Percentiles rank a stretch among this genome's conserved stretches.
phyloP scores from a whole-genome alignment of 2,329 filamentous ascomycete species.

The Fusarium graminum region DNA sequence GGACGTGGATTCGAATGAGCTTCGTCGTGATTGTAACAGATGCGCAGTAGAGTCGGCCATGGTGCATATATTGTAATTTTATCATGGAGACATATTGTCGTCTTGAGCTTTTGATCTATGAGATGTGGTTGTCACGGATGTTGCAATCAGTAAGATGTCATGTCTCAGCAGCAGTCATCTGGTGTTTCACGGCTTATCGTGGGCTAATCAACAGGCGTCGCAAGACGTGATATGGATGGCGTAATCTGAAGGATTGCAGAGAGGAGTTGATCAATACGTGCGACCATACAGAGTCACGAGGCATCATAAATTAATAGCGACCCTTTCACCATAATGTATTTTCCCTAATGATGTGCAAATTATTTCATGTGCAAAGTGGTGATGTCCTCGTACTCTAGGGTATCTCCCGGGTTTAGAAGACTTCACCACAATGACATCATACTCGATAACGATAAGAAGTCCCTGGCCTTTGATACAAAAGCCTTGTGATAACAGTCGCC shows the following conservation, averaged over 20 bases:
- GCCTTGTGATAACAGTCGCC: too few relatives aligned
- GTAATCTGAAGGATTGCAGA: constrained; percentile 27
- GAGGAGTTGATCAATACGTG: constrained; percentile 7
- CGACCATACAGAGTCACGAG: background rate
- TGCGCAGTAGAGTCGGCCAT: constrained; percentile 24
- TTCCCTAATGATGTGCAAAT: background rate
- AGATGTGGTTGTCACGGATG: background rate
- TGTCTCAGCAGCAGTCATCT: constrained; percentile 8
- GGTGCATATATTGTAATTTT: background rate
- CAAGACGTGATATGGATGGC: constrained; percentile 44
- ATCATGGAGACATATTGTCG: background rate
- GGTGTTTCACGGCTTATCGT: constrained; percentile 23
- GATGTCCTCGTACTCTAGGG: background rate
- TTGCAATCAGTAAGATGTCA: constrained; percentile 1
- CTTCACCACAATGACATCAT: background rate
- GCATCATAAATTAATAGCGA: too few relatives aligned
- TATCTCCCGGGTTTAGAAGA: background rate
- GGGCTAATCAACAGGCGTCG: constrained; percentile 29
- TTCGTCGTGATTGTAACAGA: constrained; percentile 24
- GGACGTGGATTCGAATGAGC: constrained; percentile 5
- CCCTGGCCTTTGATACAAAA: too few relatives aligned
- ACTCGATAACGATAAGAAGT: background rate
- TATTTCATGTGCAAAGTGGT: background rate
- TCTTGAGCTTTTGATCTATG: constrained; percentile 1
- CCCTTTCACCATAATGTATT: too few relatives aligned